Evolutionary conservation across 148 eudicot genomes (phyloP).

Genomic region (Talinum fruticosum): DNA sequence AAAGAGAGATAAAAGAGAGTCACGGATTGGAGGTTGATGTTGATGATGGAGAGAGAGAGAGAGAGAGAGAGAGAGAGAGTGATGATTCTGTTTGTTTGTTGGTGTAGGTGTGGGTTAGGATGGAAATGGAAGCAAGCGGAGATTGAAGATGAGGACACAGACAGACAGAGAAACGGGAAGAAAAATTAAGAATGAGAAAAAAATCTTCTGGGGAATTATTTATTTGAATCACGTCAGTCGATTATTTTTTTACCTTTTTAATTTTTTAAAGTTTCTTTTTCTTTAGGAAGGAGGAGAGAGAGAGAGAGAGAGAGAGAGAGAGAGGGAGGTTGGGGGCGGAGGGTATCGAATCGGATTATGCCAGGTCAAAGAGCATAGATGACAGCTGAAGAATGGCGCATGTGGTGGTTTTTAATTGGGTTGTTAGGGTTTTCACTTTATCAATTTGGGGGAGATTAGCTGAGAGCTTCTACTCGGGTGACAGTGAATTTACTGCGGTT

Average conservation of each 20-base stretch:
- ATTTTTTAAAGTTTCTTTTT: neutral
- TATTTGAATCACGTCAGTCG: no score
- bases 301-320: no score
- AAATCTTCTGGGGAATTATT: neutral
- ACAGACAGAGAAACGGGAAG: neutral
- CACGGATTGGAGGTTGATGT: neutral
- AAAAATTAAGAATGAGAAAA: neutral
- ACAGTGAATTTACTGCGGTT: no score
- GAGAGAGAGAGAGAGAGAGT: neutral
- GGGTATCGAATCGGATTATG: neutral
- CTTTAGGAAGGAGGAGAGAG: neutral
- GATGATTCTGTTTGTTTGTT: conserved; percentile 13
- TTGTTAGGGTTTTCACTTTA: neutral
- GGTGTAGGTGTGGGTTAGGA: conserved; percentile 8
- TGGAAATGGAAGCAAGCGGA: conserved; percentile 4
- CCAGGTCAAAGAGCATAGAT: conserved; percentile 16
- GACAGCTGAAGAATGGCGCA: neutral
- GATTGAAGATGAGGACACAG: no score
- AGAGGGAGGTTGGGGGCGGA: no score
- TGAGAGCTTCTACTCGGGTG: neutral
- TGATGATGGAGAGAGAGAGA: neutral
- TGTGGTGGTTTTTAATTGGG: conserved; percentile 12
- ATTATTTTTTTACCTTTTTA: neutral
- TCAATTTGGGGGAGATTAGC: conserved; percentile 2
- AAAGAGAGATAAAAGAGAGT: neutral